Evolutionary conservation across 2,329 filamentous ascomycete species (phyloP).

Genomic region (Neocatenulostroma microsporum): DNA sequence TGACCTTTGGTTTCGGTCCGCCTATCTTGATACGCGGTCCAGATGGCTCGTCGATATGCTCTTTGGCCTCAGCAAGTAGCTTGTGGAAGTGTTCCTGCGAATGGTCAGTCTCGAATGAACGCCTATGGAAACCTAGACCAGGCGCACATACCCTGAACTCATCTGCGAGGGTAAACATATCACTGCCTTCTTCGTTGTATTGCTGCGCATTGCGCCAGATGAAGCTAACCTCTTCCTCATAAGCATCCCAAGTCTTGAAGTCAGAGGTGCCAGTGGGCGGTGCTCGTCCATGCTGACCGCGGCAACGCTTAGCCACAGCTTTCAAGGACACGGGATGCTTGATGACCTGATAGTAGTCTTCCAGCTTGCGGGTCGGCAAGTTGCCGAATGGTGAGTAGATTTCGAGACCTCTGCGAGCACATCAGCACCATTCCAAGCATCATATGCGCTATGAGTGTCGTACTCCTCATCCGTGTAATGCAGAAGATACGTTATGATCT

Average conservation of each 20-base stretch:
- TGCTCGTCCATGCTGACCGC: constrained; percentile 62
- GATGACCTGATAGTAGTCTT: constrained; percentile 82
- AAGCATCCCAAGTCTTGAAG: constrained; percentile 73
- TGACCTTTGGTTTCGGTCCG: constrained; percentile 36
- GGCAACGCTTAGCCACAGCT: constrained; percentile 67
- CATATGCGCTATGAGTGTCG: neutral
- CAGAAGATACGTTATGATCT: constrained; percentile 69
- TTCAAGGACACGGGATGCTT: constrained; percentile 71
- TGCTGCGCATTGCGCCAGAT: constrained; percentile 83
- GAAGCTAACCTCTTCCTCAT: constrained; percentile 70
- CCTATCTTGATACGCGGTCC: constrained; percentile 72
- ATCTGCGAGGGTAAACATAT: constrained; percentile 67
- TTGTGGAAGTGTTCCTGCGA: constrained; percentile 59
- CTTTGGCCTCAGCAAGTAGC: constrained; percentile 63
- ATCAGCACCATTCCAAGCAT: constrained; percentile 6
- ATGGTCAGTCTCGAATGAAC: constrained; percentile 9
- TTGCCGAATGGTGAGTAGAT: constrained; percentile 69
- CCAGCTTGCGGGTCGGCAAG: constrained; percentile 65
- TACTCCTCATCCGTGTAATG: constrained; percentile 59
- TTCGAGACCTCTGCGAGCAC: constrained; percentile 49
- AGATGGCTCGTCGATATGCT: constrained; percentile 61
- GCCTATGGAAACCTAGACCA: constrained; percentile 3
- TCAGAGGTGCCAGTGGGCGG: constrained; percentile 55
- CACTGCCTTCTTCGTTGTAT: constrained; percentile 88
- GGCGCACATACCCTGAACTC: constrained; percentile 68